Percentiles rank a stretch among this genome's conserved stretches.
These are phyloP conservation scores for Cyclotella choctawhatcheeana DNA, from an alignment of 108 stramenopile species.

Conservation along the genomic window DNA sequence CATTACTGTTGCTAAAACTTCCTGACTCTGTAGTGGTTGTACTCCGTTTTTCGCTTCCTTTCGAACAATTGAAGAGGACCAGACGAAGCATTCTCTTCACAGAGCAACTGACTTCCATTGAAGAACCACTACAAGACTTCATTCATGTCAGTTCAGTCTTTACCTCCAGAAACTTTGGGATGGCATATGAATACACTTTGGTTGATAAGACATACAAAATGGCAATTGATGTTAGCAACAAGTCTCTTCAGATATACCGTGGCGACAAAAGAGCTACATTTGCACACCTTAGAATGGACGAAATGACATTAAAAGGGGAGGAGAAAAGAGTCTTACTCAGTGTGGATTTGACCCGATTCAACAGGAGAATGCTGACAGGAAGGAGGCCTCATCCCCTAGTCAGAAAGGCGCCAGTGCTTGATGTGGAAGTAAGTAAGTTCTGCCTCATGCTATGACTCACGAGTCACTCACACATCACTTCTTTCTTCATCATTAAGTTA, in stretches of 20 bases:
- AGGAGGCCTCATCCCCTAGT: conserved; percentile 3
- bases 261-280: conserved; percentile 3
- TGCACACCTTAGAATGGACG: background rate
- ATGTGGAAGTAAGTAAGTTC: no score
- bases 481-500: no score
- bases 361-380: background rate
- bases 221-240: background rate
- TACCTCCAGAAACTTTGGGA: background rate
- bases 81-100: background rate
- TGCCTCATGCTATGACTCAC: no score
- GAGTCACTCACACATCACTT: no score
- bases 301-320: background rate
- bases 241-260: conserved; percentile 6
- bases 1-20: background rate
- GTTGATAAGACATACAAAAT: background rate
- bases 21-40: conserved; percentile 8
- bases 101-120: background rate
- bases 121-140: background rate
- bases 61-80: background rate
- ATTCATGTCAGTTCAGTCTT: conserved; percentile 4
- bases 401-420: conserved; percentile 5
- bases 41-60: background rate
- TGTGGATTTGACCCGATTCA: conserved; percentile 4
- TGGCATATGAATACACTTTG: background rate
- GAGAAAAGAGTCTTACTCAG: background rate